These are phyloP conservation scores for Colletotrichum navitas DNA, from an alignment of 2,329 filamentous ascomycete genomes.

Conservation along the genomic window DNA sequence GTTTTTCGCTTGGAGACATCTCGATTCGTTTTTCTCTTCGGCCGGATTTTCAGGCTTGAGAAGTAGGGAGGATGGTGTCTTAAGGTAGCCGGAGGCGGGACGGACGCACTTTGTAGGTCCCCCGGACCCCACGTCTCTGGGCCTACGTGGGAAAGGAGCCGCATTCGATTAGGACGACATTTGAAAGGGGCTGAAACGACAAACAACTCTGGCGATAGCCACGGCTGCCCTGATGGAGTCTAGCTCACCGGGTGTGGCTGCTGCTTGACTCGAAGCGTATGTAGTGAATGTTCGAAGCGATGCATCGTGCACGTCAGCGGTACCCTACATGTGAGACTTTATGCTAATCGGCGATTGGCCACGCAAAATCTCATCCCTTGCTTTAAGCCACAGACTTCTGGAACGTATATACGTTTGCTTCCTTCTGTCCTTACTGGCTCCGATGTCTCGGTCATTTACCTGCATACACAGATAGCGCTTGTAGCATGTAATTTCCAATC, in stretches of 20 bases:
- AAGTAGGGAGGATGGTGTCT: not conserved
- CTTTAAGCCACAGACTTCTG: not conserved
- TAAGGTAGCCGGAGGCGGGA: not conserved
- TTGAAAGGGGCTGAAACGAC: not conserved
- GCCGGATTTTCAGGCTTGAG: not conserved
- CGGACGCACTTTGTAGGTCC: not conserved
- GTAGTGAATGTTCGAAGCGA: not conserved
- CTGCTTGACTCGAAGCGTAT: not conserved
- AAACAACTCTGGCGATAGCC: not conserved
- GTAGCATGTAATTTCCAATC: not conserved
- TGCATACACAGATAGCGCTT: not conserved
- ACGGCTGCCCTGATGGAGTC: not conserved
- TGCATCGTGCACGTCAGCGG: slow-evolving; percentile 12
- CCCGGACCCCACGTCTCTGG: not conserved
- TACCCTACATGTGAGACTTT: not conserved
- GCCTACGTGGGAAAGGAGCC: not conserved
- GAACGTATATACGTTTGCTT: not conserved
- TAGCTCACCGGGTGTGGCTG: slow-evolving; percentile 13
- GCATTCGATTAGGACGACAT: not conserved
- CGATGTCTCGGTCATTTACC: not conserved
- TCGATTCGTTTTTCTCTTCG: not conserved
- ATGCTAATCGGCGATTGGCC: not conserved
- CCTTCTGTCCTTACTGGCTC: not conserved
- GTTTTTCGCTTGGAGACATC: not conserved
- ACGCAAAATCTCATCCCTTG: not conserved